Conservation (phyloP, 2,329 filamentous ascomycete species). For the Hypoxylon sp. region DNA sequence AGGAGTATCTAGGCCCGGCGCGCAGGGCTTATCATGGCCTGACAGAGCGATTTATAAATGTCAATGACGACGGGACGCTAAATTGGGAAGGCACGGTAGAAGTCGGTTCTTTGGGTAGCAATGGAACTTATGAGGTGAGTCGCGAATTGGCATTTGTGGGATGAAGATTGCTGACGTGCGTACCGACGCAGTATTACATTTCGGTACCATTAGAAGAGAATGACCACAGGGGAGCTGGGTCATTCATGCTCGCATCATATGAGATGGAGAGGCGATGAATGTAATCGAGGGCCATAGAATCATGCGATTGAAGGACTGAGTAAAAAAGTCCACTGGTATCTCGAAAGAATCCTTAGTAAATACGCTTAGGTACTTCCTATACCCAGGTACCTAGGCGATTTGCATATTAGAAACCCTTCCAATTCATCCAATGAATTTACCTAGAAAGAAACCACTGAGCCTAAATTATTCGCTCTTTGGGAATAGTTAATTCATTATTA, state of each 20-base stretch:
- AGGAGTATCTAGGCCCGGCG: slow-evolving; percentile 56
- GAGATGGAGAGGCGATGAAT: slow-evolving; percentile 50
- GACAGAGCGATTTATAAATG: slow-evolving; percentile 61
- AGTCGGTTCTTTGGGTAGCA: slow-evolving; percentile 64
- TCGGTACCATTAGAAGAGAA: slow-evolving; percentile 57
- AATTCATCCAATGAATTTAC: too few relatives aligned
- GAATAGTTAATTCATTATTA: background rate
- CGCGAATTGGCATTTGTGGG: background rate
- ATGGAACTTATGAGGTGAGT: slow-evolving; percentile 65
- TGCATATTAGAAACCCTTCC: too few relatives aligned
- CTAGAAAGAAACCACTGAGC: background rate
- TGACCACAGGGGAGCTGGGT: slow-evolving; percentile 58
- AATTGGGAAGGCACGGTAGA: slow-evolving; percentile 66
- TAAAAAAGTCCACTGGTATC: too few relatives aligned
- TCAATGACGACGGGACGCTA: slow-evolving; percentile 62
- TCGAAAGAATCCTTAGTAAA: too few relatives aligned
- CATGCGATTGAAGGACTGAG: too few relatives aligned
- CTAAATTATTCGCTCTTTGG: background rate
- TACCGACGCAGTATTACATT: slow-evolving; percentile 58
- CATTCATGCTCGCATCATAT: slow-evolving; percentile 58
- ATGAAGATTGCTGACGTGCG: slow-evolving; percentile 11
- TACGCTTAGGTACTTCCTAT: too few relatives aligned
- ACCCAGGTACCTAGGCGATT: too few relatives aligned
- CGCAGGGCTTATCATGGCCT: slow-evolving; percentile 62
- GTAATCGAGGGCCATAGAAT: background rate